Evolutionary conservation across 805 yeast genomes (phyloP).

Genomic region (Pichia rugopelliculosa): DNA sequence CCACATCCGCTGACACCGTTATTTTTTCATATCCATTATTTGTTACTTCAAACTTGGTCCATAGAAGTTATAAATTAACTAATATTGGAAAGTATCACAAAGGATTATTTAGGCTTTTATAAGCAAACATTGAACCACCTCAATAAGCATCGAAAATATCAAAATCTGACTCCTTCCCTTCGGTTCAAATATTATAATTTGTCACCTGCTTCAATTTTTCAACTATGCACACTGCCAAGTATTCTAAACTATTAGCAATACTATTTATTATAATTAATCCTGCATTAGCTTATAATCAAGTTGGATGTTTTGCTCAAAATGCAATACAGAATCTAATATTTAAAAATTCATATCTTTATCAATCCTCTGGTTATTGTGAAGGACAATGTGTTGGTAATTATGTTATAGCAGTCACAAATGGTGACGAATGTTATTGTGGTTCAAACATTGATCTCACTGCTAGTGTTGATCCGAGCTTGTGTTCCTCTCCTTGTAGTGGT

Average conservation of each 20-base stretch:
- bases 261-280: not conserved
- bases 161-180: no score
- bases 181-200: no score
- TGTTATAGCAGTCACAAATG: slow-evolving; percentile 41
- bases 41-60: not conserved
- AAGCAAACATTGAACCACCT: no score
- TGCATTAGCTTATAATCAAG: slow-evolving; percentile 12
- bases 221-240: not conserved
- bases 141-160: no score
- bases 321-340: slow-evolving; percentile 27
- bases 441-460: slow-evolving; percentile 30
- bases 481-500: slow-evolving; percentile 49
- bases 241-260: not conserved
- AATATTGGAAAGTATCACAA: no score
- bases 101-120: no score
- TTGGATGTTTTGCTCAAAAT: slow-evolving; percentile 25
- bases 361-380: slow-evolving; percentile 57
- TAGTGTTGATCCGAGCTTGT: slow-evolving; percentile 27
- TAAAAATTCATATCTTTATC: slow-evolving; percentile 46
- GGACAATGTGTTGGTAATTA: slow-evolving; percentile 36
- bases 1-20: not conserved
- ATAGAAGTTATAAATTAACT: not conserved
- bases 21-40: not conserved
- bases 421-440: slow-evolving; percentile 64
- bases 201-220: no score